phyloP scores from a whole-genome alignment of 2,329 filamentous ascomycete genomes.

The Leptographium lundbergii region DNA sequence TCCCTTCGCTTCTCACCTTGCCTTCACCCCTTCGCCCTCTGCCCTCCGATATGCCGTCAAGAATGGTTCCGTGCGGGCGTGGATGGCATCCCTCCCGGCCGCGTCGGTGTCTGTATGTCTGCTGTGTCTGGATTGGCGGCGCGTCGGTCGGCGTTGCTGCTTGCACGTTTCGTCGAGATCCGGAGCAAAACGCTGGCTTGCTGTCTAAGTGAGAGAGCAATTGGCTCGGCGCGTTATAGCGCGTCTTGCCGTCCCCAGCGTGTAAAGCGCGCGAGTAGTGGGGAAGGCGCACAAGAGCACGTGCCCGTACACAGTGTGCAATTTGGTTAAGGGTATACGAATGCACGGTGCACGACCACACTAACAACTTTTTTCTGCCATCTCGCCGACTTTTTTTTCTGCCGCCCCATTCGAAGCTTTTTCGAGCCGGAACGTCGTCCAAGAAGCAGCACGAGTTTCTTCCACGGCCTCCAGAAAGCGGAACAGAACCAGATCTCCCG shows the following conservation, averaged over 20 bases:
- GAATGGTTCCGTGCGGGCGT: background rate
- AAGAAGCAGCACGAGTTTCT: too few relatives aligned
- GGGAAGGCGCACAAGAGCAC: background rate
- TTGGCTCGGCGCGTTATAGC: background rate
- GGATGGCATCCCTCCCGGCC: background rate
- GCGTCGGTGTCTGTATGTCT: too few relatives aligned
- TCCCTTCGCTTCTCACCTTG: background rate
- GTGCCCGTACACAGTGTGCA: background rate
- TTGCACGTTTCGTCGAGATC: background rate
- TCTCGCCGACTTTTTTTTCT: conserved; percentile 12
- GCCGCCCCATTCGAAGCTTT: conserved; percentile 9
- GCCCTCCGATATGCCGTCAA: background rate
- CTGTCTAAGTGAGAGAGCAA: background rate
- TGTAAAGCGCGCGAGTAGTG: conserved; percentile 2
- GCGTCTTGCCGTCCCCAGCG: background rate
- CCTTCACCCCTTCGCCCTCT: background rate
- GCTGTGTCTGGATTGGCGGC: too few relatives aligned
- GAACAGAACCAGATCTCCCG: too few relatives aligned
- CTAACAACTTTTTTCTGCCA: conserved; percentile 8
- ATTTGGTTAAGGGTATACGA: background rate
- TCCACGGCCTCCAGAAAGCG: too few relatives aligned
- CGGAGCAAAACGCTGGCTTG: background rate
- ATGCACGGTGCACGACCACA: background rate
- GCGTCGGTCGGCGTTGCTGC: background rate
- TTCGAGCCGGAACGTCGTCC: background rate